These are phyloP conservation scores for Penicillium desertorum DNA, from an alignment of 495 filamentous ascomycete species.

Conservation along the genomic window DNA sequence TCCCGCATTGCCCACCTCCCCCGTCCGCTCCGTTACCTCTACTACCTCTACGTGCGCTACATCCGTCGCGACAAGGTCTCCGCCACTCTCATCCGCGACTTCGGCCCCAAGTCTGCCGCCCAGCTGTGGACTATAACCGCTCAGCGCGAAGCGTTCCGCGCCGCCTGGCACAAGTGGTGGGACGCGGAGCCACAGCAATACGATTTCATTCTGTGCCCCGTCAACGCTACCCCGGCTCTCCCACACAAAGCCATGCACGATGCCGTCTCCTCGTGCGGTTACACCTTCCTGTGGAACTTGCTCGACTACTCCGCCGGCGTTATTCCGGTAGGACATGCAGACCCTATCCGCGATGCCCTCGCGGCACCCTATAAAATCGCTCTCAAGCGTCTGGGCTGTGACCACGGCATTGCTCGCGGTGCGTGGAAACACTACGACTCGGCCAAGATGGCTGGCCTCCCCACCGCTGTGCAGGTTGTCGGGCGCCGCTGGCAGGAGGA, in stretches of 20 bases:
- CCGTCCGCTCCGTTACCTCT: constrained; percentile 74
- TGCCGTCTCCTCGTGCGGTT: constrained; percentile 85
- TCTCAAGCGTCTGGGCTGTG: constrained; percentile 38
- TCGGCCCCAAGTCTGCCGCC: constrained; percentile 65
- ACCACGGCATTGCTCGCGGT: constrained; percentile 76
- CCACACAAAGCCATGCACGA: constrained; percentile 85
- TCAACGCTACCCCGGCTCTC: constrained; percentile 86
- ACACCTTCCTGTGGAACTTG: constrained; percentile 95
- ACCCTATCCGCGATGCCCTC: constrained; percentile 65
- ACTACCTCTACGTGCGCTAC: constrained; percentile 86
- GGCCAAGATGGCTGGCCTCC: constrained; percentile 77
- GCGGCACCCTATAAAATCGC: constrained; percentile 53
- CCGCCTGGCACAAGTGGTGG: constrained; percentile 83
- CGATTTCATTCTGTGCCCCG: constrained; percentile 82
- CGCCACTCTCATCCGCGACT: constrained; percentile 72
- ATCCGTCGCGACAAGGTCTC: constrained; percentile 71
- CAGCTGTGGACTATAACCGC: constrained; percentile 82
- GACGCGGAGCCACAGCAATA: constrained; percentile 58
- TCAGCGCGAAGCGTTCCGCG: constrained; percentile 73
- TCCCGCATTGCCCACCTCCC: constrained; percentile 70
- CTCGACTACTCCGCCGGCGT: constrained; percentile 87
- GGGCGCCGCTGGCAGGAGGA: constrained; percentile 86
- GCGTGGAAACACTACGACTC: constrained; percentile 90
- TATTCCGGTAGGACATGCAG: constrained; percentile 83
- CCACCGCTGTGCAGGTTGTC: constrained; percentile 84